Conservation (phyloP, 768 basidiomycete genomes). For the Amanita inopinata region DNA sequence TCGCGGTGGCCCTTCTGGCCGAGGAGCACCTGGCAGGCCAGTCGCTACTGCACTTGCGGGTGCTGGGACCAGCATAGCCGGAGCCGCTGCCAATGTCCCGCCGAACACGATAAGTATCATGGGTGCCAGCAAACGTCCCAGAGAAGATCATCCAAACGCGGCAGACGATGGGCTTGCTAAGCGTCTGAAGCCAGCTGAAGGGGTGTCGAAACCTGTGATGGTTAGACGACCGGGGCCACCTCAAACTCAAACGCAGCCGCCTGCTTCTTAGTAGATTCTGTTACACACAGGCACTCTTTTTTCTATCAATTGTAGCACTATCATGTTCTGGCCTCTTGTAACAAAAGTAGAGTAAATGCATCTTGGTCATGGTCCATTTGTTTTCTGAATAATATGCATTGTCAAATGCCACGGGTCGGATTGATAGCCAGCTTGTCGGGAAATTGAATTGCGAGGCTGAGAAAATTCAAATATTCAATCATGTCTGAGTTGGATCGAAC, state of each 20-base stretch:
- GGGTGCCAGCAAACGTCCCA: conserved; percentile 54
- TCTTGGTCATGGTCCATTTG: too few relatives aligned
- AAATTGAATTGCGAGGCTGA: too few relatives aligned
- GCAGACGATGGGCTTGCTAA: conserved; percentile 55
- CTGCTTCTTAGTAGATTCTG: conserved; percentile 4
- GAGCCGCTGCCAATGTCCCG: conserved; percentile 12
- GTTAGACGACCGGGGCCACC: conserved; percentile 3
- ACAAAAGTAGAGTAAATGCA: too few relatives aligned
- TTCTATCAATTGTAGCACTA: background rate
- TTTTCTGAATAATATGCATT: too few relatives aligned
- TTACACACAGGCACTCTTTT: too few relatives aligned
- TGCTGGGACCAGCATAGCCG: background rate
- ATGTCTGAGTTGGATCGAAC: too few relatives aligned
- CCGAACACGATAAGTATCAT: conserved; percentile 39
- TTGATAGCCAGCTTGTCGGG: too few relatives aligned
- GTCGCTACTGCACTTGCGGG: conserved; percentile 14
- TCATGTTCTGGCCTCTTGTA: conserved; percentile 1
- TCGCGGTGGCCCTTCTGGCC: conserved; percentile 10
- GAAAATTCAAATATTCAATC: too few relatives aligned
- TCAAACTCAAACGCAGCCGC: conserved; percentile 7
- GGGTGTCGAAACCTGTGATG: conserved; percentile 13
- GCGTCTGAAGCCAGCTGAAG: conserved; percentile 49
- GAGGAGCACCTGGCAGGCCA: conserved; percentile 13
- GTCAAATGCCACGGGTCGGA: too few relatives aligned
- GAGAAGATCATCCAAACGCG: conserved; percentile 40